phyloP scores from a whole-genome alignment of 179 eudicot species.

The Corrigiola litoralis region DNA sequence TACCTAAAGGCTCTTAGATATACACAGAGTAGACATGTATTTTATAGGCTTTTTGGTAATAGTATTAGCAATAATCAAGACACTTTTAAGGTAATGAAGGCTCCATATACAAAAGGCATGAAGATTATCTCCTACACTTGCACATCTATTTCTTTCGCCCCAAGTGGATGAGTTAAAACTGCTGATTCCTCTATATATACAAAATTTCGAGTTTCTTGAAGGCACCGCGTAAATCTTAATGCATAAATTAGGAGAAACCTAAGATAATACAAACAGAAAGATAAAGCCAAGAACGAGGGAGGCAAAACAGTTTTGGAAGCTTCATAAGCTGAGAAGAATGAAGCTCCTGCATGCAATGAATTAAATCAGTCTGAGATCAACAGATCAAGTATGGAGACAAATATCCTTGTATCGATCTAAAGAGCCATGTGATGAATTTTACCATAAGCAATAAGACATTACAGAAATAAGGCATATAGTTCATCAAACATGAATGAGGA shows the following conservation, averaged over 20 bases:
- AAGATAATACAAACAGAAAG: neutral
- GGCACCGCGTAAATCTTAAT: neutral
- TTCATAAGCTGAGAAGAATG: neutral
- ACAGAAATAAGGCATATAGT: neutral
- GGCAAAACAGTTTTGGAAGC: neutral
- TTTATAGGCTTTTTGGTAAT: too few species aligned
- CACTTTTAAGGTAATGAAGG: too few species aligned
- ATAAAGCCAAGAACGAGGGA: too few species aligned
- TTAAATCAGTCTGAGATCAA: neutral
- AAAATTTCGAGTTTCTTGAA: too few species aligned
- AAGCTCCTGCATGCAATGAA: neutral
- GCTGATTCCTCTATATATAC: neutral
- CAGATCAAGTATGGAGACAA: neutral
- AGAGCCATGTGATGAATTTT: too few species aligned
- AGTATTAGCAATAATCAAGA: too few species aligned
- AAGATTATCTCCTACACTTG: neutral
- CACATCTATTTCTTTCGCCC: neutral
- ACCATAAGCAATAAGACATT: neutral
- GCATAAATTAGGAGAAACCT: neutral
- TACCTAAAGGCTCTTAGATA: too few species aligned
- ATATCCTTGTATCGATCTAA: neutral
- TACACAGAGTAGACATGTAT: too few species aligned
- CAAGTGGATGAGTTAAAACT: too few species aligned
- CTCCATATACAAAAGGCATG: too few species aligned
- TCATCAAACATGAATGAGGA: neutral